A percentile compares a stretch with the other conserved stretches of the same genome.
Evolutionary conservation across 1,284 basidiomycete genomes (phyloP).

Genomic region (Cryptococcus deneoformans): DNA sequence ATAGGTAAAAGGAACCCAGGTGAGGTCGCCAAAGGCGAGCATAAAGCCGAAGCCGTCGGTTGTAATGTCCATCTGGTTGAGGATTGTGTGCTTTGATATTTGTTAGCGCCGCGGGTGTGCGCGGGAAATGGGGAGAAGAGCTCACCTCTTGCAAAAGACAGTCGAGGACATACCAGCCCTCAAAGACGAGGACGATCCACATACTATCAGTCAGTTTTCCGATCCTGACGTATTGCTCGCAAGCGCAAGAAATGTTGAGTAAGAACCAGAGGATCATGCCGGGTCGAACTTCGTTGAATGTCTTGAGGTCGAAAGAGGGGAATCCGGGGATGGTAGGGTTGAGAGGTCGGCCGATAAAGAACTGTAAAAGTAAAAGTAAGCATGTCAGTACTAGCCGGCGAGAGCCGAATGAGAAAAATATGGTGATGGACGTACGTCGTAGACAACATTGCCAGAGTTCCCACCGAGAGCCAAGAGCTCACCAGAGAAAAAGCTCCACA

Average conservation of each 20-base stretch:
- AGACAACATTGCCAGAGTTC: constrained; percentile 82
- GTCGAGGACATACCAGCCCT: constrained; percentile 84
- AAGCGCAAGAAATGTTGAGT: constrained; percentile 86
- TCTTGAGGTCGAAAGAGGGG: constrained; percentile 86
- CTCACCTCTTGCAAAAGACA: constrained; percentile 82
- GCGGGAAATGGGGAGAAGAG: background rate
- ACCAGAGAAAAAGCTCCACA: constrained; percentile 62
- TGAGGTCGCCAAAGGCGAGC: constrained; percentile 89
- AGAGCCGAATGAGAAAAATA: background rate
- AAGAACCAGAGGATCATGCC: constrained; percentile 95
- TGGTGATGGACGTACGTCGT: constrained; percentile 66
- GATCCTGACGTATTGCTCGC: constrained; percentile 76
- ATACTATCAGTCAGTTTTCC: constrained; percentile 85
- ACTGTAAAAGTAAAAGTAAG: constrained; percentile 55
- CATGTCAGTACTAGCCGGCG: background rate
- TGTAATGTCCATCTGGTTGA: constrained; percentile 97
- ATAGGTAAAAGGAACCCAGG: constrained; percentile 96
- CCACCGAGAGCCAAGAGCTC: constrained; percentile 83
- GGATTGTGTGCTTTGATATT: constrained; percentile 59
- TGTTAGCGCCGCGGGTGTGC: constrained; percentile 1
- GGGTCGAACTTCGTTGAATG: constrained; percentile 93
- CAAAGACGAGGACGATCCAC: constrained; percentile 84
- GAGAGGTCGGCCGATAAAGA: constrained; percentile 93
- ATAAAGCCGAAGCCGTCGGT: constrained; percentile 99
- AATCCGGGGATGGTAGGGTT: constrained; percentile 65